Evolutionary conservation across 495 filamentous ascomycete species (phyloP).

Genomic region (Penicillium mononematosum): DNA sequence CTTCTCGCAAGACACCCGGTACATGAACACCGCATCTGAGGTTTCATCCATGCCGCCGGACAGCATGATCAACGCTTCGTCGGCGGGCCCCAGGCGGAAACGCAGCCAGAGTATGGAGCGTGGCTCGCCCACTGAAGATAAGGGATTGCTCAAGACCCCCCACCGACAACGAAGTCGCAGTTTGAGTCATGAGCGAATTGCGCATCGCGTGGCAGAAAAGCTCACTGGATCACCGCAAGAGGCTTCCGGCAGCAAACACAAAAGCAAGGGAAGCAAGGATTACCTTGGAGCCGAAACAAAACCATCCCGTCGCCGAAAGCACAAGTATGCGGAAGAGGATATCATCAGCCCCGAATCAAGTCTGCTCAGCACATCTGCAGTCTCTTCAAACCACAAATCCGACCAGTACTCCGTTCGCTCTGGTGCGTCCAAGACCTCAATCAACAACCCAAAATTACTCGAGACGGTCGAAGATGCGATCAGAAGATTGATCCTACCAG

Average conservation of each 20-base stretch:
- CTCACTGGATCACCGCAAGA: slow-evolving; percentile 52
- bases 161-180: slow-evolving; percentile 66
- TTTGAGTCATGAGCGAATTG: slow-evolving; percentile 69
- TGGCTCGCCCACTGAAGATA: slow-evolving; percentile 42
- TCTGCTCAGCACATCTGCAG: slow-evolving; percentile 63
- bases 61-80: slow-evolving; percentile 75
- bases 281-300: slow-evolving; percentile 54
- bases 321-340: slow-evolving; percentile 62
- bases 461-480: slow-evolving; percentile 97
- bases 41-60: slow-evolving; percentile 89
- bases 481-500: slow-evolving; percentile 83
- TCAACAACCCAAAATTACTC: slow-evolving; percentile 94
- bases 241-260: slow-evolving; percentile 48
- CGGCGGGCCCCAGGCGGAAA: slow-evolving; percentile 48
- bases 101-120: slow-evolving; percentile 59
- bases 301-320: slow-evolving; percentile 61
- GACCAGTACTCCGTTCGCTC: slow-evolving; percentile 76
- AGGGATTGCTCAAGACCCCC: slow-evolving; percentile 64
- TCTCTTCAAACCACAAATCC: slow-evolving; percentile 68
- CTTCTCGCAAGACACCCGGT: slow-evolving; percentile 59
- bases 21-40: slow-evolving; percentile 66
- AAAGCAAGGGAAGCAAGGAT: slow-evolving; percentile 61
- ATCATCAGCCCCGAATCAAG: slow-evolving; percentile 70
- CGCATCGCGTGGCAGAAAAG: slow-evolving; percentile 70
- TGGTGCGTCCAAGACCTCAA: slow-evolving; percentile 75